A percentile compares a stretch with the other conserved stretches of the same genome.
Conservation (phyloP, 768 basidiomycete species). For the Neoboletus subvelutipes region DNA sequence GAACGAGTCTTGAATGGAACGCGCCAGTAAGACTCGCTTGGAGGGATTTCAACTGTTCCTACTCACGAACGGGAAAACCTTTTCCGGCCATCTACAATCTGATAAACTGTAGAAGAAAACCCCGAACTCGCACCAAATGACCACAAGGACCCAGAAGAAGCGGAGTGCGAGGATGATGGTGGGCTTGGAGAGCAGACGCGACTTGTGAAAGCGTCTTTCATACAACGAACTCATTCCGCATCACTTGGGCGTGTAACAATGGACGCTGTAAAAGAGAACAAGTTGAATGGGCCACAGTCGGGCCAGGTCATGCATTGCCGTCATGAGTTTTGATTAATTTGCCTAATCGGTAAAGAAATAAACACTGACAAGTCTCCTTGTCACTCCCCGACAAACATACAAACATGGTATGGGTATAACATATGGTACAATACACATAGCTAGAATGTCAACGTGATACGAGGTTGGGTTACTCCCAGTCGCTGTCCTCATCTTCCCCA, state of each 20-base stretch:
- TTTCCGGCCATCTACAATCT: constrained; percentile 59
- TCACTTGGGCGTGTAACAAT: constrained; percentile 11
- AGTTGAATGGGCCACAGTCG: neutral
- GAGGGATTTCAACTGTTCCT: neutral
- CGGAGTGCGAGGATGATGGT: constrained; percentile 45
- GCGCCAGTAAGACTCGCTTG: constrained; percentile 4
- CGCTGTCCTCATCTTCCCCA: constrained; percentile 31
- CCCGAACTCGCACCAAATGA: constrained; percentile 68
- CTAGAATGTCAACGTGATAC: no score
- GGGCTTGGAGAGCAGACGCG: constrained; percentile 29
- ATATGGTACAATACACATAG: constrained; percentile 21
- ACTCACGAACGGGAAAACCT: constrained; percentile 30
- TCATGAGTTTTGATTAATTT: constrained; percentile 2
- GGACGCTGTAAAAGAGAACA: neutral
- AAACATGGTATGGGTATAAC: neutral
- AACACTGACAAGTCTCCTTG: neutral
- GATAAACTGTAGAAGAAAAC: constrained; percentile 58
- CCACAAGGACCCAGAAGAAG: constrained; percentile 50
- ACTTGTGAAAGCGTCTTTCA: constrained; percentile 28
- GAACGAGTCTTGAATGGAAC: constrained; percentile 14
- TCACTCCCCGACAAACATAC: neutral
- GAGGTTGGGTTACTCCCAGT: constrained; percentile 54
- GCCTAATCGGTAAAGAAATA: constrained; percentile 10
- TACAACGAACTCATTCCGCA: constrained; percentile 30
- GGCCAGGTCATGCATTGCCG: constrained; percentile 8